Evolutionary conservation across 768 basidiomycete species (phyloP).

Genomic region (Leccinum ochraceum): DNA sequence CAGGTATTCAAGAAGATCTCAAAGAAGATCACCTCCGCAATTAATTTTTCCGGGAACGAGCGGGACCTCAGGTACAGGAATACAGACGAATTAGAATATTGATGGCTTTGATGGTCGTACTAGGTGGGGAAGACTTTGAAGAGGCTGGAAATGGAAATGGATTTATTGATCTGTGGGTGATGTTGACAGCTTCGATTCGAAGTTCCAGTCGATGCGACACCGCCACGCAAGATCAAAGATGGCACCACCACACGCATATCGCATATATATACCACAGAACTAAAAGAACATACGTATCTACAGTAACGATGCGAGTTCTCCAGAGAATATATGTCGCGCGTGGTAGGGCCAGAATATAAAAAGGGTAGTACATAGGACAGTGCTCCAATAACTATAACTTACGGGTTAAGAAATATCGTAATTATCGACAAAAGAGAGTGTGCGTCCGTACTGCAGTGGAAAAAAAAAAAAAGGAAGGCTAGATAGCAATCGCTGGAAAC

Average conservation of each 20-base stretch:
- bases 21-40: not conserved
- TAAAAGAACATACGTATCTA: slow-evolving; percentile 1
- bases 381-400: slow-evolving; percentile 25
- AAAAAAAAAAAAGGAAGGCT: not conserved
- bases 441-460: not conserved
- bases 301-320: not conserved
- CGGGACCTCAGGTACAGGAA: too few relatives aligned
- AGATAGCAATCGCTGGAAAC: not conserved
- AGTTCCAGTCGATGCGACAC: too few relatives aligned
- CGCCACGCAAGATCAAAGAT: too few relatives aligned
- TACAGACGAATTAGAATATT: too few relatives aligned
- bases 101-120: not conserved
- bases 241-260: too few relatives aligned
- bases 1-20: too few relatives aligned
- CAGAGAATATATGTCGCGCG: not conserved
- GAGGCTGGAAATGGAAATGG: too few relatives aligned
- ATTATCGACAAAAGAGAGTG: slow-evolving; percentile 11
- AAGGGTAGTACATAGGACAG: slow-evolving; percentile 19
- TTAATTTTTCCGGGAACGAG: too few relatives aligned
- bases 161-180: too few relatives aligned
- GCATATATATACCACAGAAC: not conserved
- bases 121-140: too few relatives aligned
- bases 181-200: too few relatives aligned
- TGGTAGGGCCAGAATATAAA: not conserved
- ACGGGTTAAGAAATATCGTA: slow-evolving; percentile 11